A percentile compares a stretch with the other conserved stretches of the same genome.
phyloP scores from a whole-genome alignment of 345 rosid genomes.

The Ailanthus altissimus region DNA sequence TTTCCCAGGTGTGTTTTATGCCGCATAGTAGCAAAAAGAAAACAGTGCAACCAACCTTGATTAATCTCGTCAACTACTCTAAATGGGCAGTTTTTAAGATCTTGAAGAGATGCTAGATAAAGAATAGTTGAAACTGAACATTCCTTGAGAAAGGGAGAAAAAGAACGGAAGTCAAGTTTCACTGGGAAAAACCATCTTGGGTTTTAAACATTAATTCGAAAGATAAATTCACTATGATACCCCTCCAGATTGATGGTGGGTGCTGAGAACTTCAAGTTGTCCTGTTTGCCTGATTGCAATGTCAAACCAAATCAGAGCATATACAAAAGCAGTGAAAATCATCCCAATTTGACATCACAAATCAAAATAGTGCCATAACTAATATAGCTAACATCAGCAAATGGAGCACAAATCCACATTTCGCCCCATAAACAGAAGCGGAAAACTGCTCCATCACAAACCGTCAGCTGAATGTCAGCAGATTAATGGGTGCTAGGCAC shows the following conservation, averaged over 20 bases:
- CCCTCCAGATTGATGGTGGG: constrained; percentile 99
- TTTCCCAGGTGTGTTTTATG: not conserved
- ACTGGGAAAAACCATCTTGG: not conserved
- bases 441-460: not conserved
- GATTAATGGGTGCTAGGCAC: not conserved
- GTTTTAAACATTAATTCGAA: constrained; percentile 15
- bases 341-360: constrained; percentile 2
- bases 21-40: not conserved
- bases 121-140: constrained; percentile 94
- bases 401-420: constrained; percentile 1
- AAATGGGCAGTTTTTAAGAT: constrained; percentile 93
- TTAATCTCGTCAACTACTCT: constrained; percentile 97
- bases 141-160: constrained; percentile 43
- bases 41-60: constrained; percentile 56
- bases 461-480: not conserved
- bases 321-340: not conserved
- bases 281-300: constrained; percentile 61
- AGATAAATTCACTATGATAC: constrained; percentile 31
- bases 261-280: constrained; percentile 87
- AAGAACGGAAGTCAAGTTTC: not conserved
- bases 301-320: constrained; percentile 22
- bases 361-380: constrained; percentile 3
- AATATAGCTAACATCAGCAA: constrained; percentile 10
- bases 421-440: constrained; percentile 1
- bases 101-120: constrained; percentile 96